phyloP scores from a whole-genome alignment of 306 rosid genomes.

The Glycyrrhiza uralensis region DNA sequence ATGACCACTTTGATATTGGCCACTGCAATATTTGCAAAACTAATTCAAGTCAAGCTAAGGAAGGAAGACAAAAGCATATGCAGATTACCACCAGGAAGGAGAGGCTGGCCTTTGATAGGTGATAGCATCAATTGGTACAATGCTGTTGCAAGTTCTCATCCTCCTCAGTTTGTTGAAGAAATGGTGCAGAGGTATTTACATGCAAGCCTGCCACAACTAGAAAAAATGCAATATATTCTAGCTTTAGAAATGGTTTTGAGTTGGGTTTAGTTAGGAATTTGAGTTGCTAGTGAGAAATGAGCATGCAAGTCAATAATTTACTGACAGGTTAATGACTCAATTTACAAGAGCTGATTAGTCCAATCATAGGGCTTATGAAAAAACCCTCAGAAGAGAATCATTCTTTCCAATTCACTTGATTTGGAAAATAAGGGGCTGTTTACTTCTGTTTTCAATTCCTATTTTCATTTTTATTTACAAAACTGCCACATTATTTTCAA shows the following conservation, averaged over 20 bases:
- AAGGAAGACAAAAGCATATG: constrained; percentile 14
- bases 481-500: too few relatives aligned
- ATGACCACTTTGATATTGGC: constrained; percentile 32
- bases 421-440: too few relatives aligned
- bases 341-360: background rate
- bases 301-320: background rate
- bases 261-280: too few relatives aligned
- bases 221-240: constrained; percentile 16
- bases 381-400: background rate
- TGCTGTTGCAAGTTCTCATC: constrained; percentile 90
- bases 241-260: background rate
- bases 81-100: constrained; percentile 80
- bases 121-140: constrained; percentile 88
- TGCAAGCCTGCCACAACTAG: background rate
- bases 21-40: constrained; percentile 33
- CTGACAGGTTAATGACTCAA: background rate
- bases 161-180: constrained; percentile 76
- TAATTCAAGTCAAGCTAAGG: constrained; percentile 21
- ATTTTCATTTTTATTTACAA: too few relatives aligned
- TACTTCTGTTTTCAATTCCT: too few relatives aligned
- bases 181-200: constrained; percentile 69
- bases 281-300: constrained; percentile 1
- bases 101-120: constrained; percentile 90
- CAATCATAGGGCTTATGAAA: background rate
- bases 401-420: background rate